phyloP scores from a whole-genome alignment of 176 grass and related monocot species.

The Ananas comosus region DNA sequence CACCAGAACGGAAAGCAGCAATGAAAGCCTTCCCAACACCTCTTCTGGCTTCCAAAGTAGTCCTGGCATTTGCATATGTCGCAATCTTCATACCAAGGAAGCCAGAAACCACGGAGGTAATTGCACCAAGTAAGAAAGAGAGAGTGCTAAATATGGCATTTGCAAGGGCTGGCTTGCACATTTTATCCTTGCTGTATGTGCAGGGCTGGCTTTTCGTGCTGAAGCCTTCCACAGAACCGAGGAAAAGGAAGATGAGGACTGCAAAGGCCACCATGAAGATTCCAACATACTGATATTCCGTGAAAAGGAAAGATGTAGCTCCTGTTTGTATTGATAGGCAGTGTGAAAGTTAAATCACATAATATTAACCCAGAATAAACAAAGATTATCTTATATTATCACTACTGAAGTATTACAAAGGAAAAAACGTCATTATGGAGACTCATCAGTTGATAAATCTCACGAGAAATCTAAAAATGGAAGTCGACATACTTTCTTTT shows the following conservation, averaged over 20 bases:
- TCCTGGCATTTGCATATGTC: constrained; percentile 23
- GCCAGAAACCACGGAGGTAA: constrained; percentile 19
- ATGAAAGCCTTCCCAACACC: constrained; percentile 59
- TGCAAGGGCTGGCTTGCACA: constrained; percentile 17
- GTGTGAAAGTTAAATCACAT: no score
- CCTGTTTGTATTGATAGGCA: constrained; percentile 12
- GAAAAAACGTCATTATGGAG: no score
- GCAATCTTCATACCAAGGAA: constrained; percentile 30
- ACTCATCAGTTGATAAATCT: no score
- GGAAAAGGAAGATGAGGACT: constrained; percentile 53
- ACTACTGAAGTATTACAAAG: no score
- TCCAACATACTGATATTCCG: constrained; percentile 51
- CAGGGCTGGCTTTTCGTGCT: constrained; percentile 47
- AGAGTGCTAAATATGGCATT: constrained; percentile 19
- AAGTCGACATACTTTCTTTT: no score
- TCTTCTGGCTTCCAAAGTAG: constrained; percentile 41
- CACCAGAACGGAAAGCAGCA: constrained; percentile 58
- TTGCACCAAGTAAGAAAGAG: constrained; percentile 18
- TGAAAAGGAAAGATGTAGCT: constrained; percentile 53
- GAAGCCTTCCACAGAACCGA: constrained; percentile 49
- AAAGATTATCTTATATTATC: no score
- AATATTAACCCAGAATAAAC: no score
- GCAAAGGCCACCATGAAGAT: constrained; percentile 48
- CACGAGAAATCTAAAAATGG: no score
- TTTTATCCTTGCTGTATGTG: constrained; percentile 28